These are phyloP conservation scores for Quercus mongolica DNA, from an alignment of 306 rosid species.

Conservation along the genomic window DNA sequence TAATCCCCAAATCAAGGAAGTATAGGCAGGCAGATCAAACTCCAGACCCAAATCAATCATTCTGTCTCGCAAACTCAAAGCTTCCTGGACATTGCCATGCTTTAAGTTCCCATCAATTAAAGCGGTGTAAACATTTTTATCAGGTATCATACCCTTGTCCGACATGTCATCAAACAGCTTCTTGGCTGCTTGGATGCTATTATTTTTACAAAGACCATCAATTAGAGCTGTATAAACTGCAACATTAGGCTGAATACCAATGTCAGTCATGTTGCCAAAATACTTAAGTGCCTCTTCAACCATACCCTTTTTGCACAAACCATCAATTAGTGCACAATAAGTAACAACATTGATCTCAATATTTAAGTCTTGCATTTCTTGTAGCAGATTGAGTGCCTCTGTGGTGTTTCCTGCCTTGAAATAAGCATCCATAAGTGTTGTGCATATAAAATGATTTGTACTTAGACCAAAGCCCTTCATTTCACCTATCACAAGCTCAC, in stretches of 20 bases:
- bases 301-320: conserved; percentile 82
- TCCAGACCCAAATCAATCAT: conserved; percentile 76
- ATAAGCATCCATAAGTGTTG: conserved; percentile 80
- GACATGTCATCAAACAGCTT: conserved; percentile 77
- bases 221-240: conserved; percentile 76
- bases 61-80: conserved; percentile 50
- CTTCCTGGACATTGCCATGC: conserved; percentile 73
- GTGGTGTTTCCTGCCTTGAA: conserved; percentile 65
- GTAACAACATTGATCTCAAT: conserved; percentile 67
- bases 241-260: conserved; percentile 75
- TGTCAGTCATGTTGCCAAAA: conserved; percentile 50
- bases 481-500: conserved; percentile 50
- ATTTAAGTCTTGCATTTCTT: conserved; percentile 65
- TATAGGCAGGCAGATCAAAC: conserved; percentile 74
- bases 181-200: conserved; percentile 57
- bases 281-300: conserved; percentile 60
- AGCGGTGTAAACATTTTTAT: conserved; percentile 67
- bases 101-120: conserved; percentile 88
- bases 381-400: conserved; percentile 59
- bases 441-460: conserved; percentile 63
- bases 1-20: conserved; percentile 80
- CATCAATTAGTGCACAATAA: conserved; percentile 77
- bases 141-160: conserved; percentile 75
- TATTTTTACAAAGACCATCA: conserved; percentile 77
- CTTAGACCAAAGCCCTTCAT: conserved; percentile 55